Evolutionary conservation across 805 yeast genomes (phyloP).

Genomic region (Lipomyces chichibuensis): DNA sequence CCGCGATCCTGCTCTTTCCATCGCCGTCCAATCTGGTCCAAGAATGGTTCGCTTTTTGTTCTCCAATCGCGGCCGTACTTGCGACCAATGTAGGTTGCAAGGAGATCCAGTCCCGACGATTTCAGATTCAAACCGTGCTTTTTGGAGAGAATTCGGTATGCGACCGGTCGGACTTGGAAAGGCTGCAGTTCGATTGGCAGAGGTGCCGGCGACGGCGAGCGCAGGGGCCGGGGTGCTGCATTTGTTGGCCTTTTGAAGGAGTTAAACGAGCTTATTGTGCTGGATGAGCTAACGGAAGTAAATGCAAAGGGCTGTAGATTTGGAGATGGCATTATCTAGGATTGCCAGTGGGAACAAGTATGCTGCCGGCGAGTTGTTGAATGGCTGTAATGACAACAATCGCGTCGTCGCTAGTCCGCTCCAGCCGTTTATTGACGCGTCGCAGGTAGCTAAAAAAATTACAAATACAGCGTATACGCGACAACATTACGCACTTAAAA

Average conservation of each 20-base stretch:
- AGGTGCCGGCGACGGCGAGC: slow-evolving; percentile 24
- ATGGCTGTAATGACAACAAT: not conserved
- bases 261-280: slow-evolving; percentile 9
- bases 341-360: not conserved
- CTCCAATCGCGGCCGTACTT: slow-evolving; percentile 88
- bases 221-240: not conserved
- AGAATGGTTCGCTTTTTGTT: slow-evolving; percentile 60
- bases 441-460: not conserved
- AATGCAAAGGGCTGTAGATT: slow-evolving; percentile 17
- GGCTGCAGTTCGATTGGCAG: slow-evolving; percentile 81
- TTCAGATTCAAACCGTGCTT: slow-evolving; percentile 90
- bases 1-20: slow-evolving; percentile 95
- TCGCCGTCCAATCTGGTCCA: slow-evolving; percentile 75
- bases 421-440: not conserved
- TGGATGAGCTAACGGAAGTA: not conserved
- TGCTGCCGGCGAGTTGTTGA: not conserved
- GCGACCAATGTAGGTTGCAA: slow-evolving; percentile 76
- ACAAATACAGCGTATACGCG: slow-evolving; percentile 7
- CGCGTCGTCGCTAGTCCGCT: not conserved
- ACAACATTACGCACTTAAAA: not conserved
- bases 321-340: slow-evolving; percentile 15
- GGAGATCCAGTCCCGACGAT: slow-evolving; percentile 72
- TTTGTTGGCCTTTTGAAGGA: slow-evolving; percentile 17
- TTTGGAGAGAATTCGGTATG: slow-evolving; percentile 85
- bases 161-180: slow-evolving; percentile 83